These are phyloP conservation scores for Ustilago esculenta DNA, from an alignment of 1,284 basidiomycete genomes.

Conservation along the genomic window DNA sequence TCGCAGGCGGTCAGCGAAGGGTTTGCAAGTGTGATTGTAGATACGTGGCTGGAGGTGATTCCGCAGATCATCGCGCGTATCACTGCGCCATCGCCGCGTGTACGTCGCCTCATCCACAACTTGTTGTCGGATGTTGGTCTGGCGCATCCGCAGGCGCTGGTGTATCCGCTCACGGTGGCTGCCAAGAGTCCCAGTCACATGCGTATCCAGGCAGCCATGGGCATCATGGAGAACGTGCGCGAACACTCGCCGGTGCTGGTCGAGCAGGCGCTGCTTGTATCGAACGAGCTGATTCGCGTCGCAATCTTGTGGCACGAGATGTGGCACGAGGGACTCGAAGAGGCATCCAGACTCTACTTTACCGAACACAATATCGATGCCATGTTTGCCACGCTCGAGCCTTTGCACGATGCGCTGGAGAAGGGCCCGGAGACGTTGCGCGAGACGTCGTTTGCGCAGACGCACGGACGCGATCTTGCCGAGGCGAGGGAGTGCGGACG, in stretches of 20 bases:
- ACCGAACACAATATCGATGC: slow-evolving; percentile 98
- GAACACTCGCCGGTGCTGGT: slow-evolving; percentile 91
- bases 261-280: slow-evolving; percentile 89
- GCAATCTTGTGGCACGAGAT: slow-evolving; percentile 99
- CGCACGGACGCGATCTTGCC: slow-evolving; percentile 89
- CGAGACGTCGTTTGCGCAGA: slow-evolving; percentile 94
- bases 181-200: slow-evolving; percentile 90
- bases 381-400: slow-evolving; percentile 94
- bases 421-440: slow-evolving; percentile 94
- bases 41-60: slow-evolving; percentile 98
- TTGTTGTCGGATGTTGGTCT: slow-evolving; percentile 92
- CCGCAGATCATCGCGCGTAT: slow-evolving; percentile 99
- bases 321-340: slow-evolving; percentile 98
- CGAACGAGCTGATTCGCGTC: slow-evolving; percentile 93
- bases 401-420: slow-evolving; percentile 92
- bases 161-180: slow-evolving; percentile 97
- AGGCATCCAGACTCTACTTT: slow-evolving; percentile 95
- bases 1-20: slow-evolving; percentile 88
- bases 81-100: slow-evolving; percentile 88
- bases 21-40: slow-evolving; percentile 88
- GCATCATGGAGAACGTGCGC: slow-evolving; percentile 91
- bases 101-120: slow-evolving; percentile 88
- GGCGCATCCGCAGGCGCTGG: slow-evolving; percentile 95
- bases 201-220: slow-evolving; percentile 83
- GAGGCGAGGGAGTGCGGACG: slow-evolving; percentile 94